These are phyloP conservation scores for Tripidium arundinaceum DNA, from an alignment of 202 grass and related monocot genomes.

Conservation along the genomic window DNA sequence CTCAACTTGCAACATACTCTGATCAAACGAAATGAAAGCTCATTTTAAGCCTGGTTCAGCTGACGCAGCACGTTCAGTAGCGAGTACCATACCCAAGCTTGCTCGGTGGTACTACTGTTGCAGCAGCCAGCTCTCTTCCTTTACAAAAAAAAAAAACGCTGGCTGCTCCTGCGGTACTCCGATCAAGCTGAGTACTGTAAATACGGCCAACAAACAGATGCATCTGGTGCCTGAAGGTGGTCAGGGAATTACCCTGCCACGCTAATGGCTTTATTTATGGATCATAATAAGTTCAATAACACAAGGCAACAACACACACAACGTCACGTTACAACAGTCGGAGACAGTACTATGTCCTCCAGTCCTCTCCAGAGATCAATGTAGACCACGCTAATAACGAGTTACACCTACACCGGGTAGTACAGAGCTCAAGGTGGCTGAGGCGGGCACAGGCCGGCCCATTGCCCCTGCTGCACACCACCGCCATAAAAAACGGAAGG, in stretches of 20 bases:
- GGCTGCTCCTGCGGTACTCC: too few species aligned
- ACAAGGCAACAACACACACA: not conserved
- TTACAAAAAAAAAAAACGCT: too few species aligned
- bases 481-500: not conserved
- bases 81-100: not conserved
- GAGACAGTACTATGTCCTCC: not conserved
- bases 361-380: slow-evolving; percentile 29
- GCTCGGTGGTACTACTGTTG: too few species aligned
- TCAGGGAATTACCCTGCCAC: not conserved
- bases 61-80: too few species aligned
- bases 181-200: not conserved
- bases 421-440: not conserved
- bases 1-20: not conserved
- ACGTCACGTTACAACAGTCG: slow-evolving; percentile 30
- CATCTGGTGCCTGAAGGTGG: not conserved
- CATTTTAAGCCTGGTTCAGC: not conserved
- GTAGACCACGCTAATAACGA: slow-evolving; percentile 30
- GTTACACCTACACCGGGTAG: slow-evolving; percentile 21
- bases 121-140: too few species aligned
- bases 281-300: slow-evolving; percentile 14
- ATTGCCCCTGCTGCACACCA: not conserved
- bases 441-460: slow-evolving; percentile 9
- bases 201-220: not conserved
- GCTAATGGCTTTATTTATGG: slow-evolving; percentile 29
- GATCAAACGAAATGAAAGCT: not conserved